These are phyloP conservation scores for Globisporangium spinosum DNA, from an alignment of 352 stramenopile genomes.

Conservation along the genomic window DNA sequence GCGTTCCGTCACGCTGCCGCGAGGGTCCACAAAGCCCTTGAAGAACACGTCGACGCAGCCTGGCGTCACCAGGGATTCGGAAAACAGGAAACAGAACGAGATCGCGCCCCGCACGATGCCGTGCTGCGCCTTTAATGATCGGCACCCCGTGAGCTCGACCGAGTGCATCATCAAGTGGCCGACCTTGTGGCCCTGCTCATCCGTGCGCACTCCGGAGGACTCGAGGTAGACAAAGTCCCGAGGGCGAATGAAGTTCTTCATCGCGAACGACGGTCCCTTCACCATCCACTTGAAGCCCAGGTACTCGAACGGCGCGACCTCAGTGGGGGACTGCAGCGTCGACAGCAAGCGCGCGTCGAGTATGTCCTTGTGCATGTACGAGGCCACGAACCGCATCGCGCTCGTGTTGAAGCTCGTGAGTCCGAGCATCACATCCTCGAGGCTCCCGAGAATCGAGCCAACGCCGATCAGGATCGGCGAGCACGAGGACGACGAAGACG, in stretches of 20 bases:
- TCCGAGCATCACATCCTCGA: slow-evolving; percentile 31
- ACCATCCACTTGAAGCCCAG: slow-evolving; percentile 33
- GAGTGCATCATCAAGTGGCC: slow-evolving; percentile 36
- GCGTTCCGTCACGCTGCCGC: slow-evolving; percentile 21
- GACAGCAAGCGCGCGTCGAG: slow-evolving; percentile 26
- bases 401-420: slow-evolving; percentile 22
- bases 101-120: slow-evolving; percentile 30
- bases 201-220: slow-evolving; percentile 17
- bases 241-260: slow-evolving; percentile 22
- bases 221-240: slow-evolving; percentile 33
- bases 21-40: slow-evolving; percentile 36
- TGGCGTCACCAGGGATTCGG: slow-evolving; percentile 10
- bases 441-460: slow-evolving; percentile 21
- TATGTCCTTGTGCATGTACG: slow-evolving; percentile 25
- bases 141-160: slow-evolving; percentile 25
- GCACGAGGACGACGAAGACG: slow-evolving; percentile 18
- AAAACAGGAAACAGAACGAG: slow-evolving; percentile 35
- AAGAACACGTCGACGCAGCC: slow-evolving; percentile 30
- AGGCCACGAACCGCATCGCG: slow-evolving; percentile 24
- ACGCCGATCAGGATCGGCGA: slow-evolving; percentile 33
- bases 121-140: slow-evolving; percentile 15
- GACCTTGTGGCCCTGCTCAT: slow-evolving; percentile 10
- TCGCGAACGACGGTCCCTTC: slow-evolving; percentile 20
- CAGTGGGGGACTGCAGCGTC: slow-evolving; percentile 21
- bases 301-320: slow-evolving; percentile 24